phyloP scores from a whole-genome alignment of 495 filamentous ascomycete genomes.

The Aspergillus homomorphus region DNA sequence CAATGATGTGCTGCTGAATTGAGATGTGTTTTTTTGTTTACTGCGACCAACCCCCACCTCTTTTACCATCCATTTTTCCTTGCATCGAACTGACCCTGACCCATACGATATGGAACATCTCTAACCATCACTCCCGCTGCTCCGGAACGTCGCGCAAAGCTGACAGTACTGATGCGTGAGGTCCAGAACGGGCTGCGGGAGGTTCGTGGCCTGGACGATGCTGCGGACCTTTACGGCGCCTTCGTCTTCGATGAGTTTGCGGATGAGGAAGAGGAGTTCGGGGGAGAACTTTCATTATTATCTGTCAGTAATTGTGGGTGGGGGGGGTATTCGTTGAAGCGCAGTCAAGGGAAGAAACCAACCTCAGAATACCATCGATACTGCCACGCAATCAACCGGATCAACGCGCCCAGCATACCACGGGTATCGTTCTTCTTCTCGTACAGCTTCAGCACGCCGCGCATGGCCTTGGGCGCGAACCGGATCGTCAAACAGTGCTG shows the following conservation, averaged over 20 bases:
- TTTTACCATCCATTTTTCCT: no score
- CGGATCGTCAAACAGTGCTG: slow-evolving; percentile 73
- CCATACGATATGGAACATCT: background rate
- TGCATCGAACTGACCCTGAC: no score
- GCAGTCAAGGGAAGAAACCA: slow-evolving; percentile 24
- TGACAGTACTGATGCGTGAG: slow-evolving; percentile 95
- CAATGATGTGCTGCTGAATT: no score
- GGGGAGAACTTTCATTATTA: slow-evolving; percentile 74
- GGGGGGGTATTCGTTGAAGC: background rate
- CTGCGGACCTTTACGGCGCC: slow-evolving; percentile 96
- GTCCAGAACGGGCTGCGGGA: slow-evolving; percentile 89
- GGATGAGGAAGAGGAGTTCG: slow-evolving; percentile 75
- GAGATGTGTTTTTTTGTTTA: no score
- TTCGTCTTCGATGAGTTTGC: slow-evolving; percentile 93
- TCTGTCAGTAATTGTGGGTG: background rate
- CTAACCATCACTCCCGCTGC: slow-evolving; percentile 88
- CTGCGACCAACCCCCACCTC: no score
- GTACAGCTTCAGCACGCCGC: slow-evolving; percentile 74
- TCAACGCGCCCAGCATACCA: slow-evolving; percentile 73
- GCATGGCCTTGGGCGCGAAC: slow-evolving; percentile 88
- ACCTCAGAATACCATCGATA: slow-evolving; percentile 98
- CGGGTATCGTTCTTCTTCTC: slow-evolving; percentile 70
- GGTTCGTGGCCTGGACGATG: slow-evolving; percentile 91
- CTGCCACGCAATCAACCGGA: slow-evolving; percentile 92
- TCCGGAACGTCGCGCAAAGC: slow-evolving; percentile 88